Percentiles rank a stretch among this genome's conserved stretches.
phyloP scores from a whole-genome alignment of 2,329 filamentous ascomycete species.

The Colletotrichum higginsianum region DNA sequence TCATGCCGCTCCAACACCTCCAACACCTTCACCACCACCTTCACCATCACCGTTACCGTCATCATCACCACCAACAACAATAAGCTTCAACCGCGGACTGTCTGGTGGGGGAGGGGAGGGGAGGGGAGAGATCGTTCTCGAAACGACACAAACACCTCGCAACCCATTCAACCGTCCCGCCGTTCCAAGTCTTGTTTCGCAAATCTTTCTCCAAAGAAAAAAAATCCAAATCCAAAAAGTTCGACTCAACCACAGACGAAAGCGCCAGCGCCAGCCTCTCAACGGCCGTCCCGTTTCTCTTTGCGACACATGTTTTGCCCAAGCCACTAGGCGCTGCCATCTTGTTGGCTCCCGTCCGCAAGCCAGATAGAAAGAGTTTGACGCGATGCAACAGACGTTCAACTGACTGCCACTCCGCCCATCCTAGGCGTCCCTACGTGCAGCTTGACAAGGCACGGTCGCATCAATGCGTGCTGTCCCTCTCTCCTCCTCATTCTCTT shows the following conservation, averaged over 20 bases:
- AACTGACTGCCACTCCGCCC: background rate
- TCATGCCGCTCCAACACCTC: constrained; percentile 27
- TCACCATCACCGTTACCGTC: constrained; percentile 8
- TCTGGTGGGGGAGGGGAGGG: background rate
- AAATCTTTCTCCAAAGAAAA: constrained; percentile 17
- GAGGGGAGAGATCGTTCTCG: background rate
- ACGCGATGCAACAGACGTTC: constrained; percentile 25
- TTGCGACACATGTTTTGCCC: constrained; percentile 34
- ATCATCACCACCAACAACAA: background rate
- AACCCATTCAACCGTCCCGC: constrained; percentile 1
- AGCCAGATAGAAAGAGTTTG: background rate
- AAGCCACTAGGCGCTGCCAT: constrained; percentile 17
- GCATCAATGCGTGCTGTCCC: constrained; percentile 8
- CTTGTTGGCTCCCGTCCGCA: constrained; percentile 19
- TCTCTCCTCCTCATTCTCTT: too few relatives aligned
- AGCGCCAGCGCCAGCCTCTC: constrained; percentile 23
- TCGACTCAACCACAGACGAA: constrained; percentile 15
- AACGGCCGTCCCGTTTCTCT: constrained; percentile 15
- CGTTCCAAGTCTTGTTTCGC: constrained; percentile 25
- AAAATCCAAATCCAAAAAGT: background rate
- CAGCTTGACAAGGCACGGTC: constrained; percentile 8
- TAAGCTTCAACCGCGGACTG: background rate
- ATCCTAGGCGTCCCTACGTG: background rate
- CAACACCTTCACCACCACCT: constrained; percentile 19
- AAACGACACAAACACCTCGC: background rate